Percentiles rank a stretch among this genome's conserved stretches.
Conservation (phyloP, 2,329 filamentous ascomycete genomes). For the Clarireedia homoeocarpa region DNA sequence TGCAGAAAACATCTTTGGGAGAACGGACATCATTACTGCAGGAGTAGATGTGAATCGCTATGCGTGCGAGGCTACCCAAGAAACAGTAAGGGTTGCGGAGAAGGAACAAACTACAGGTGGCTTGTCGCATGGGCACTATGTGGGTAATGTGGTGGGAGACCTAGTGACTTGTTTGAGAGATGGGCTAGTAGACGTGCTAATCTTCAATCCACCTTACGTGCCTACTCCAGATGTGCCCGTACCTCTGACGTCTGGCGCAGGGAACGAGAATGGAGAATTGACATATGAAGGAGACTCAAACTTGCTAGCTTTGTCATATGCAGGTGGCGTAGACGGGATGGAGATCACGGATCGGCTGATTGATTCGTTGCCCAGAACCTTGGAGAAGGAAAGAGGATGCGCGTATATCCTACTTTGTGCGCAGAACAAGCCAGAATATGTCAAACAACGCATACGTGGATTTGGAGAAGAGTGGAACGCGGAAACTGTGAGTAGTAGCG, state of each 20-base stretch:
- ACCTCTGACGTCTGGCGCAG: slow-evolving; percentile 42
- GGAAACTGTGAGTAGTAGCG: slow-evolving; percentile 73
- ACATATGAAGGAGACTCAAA: slow-evolving; percentile 74
- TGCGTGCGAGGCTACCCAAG: slow-evolving; percentile 67
- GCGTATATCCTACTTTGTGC: slow-evolving; percentile 87
- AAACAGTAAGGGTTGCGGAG: slow-evolving; percentile 53
- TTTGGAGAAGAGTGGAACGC: slow-evolving; percentile 62
- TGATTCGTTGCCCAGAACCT: slow-evolving; percentile 53
- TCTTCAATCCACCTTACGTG: slow-evolving; percentile 98
- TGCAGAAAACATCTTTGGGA: slow-evolving; percentile 62
- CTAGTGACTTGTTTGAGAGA: slow-evolving; percentile 54
- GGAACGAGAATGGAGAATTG: slow-evolving; percentile 23
- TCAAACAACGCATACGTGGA: slow-evolving; percentile 52
- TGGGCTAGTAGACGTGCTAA: slow-evolving; percentile 65
- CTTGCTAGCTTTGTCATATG: slow-evolving; percentile 78
- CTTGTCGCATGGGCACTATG: slow-evolving; percentile 40
- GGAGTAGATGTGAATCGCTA: slow-evolving; percentile 80
- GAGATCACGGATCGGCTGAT: slow-evolving; percentile 80
- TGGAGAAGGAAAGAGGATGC: slow-evolving; percentile 60
- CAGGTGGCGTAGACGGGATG: slow-evolving; percentile 87
- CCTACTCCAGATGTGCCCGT: slow-evolving; percentile 60
- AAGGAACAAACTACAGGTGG: slow-evolving; percentile 31
- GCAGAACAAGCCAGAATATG: slow-evolving; percentile 75
- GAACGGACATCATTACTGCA: slow-evolving; percentile 59
- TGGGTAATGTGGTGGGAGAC: slow-evolving; percentile 64